A percentile compares a stretch with the other conserved stretches of the same genome.
These are phyloP conservation scores for Balansia obtecta DNA, from an alignment of 2,329 filamentous ascomycete species.

Conservation along the genomic window DNA sequence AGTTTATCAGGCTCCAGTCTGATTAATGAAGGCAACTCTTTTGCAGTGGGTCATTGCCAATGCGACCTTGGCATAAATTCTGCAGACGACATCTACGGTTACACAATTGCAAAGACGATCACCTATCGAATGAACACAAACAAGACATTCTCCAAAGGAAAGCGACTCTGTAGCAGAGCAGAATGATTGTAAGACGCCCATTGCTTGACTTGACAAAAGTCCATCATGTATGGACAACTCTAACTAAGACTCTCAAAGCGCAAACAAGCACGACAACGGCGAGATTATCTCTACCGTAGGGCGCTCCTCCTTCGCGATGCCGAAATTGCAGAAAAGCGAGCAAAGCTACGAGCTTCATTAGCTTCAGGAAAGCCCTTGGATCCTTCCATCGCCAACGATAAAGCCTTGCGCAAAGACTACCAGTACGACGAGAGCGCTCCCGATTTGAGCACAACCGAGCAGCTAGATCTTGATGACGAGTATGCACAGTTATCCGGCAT, in stretches of 20 bases:
- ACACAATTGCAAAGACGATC: not conserved
- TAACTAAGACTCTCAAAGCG: conserved; percentile 11
- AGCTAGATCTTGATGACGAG: conserved; percentile 73
- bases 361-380: conserved; percentile 82
- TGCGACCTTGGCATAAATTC: not conserved
- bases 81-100: not conserved
- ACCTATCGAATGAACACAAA: not conserved
- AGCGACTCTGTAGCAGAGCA: not conserved
- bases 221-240: not conserved
- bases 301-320: conserved; percentile 81
- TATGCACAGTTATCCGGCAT: conserved; percentile 86
- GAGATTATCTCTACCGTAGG: conserved; percentile 67
- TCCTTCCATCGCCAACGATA: conserved; percentile 74
- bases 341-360: conserved; percentile 73
- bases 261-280: conserved; percentile 29
- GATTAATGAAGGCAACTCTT: not conserved
- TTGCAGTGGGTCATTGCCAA: not conserved
- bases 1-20: not conserved
- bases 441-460: conserved; percentile 54
- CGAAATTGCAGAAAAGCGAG: conserved; percentile 83
- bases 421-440: conserved; percentile 81
- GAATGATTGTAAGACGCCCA: conserved; percentile 7
- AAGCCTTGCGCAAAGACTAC: conserved; percentile 70
- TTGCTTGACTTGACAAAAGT: no score
- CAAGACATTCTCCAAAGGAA: not conserved